Evolutionary conservation across 2,329 filamentous ascomycete genomes (phyloP), one percentile per base, ranked within the genome.

Genomic region (Claviceps arundinis): DNA sequence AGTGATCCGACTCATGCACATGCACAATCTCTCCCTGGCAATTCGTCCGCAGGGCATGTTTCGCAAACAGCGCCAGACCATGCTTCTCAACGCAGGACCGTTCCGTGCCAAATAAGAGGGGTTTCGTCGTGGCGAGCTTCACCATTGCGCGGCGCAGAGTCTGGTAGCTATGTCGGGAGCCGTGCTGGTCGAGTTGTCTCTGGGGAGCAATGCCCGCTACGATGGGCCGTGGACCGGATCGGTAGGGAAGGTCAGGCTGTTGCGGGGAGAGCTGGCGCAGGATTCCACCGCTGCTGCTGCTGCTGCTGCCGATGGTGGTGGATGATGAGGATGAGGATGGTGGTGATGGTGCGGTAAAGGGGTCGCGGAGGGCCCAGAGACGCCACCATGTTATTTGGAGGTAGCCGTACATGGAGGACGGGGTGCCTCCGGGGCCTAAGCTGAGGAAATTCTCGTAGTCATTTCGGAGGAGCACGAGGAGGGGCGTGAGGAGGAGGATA

Each of bases 1-100:
- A 85, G 55, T 84, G 79, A 58, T 93, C 88, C 24, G 76, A 82
- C 48, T 82, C 78, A 66, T 94, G 89, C 11, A 88, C 80, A 64
- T 95, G 89, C 60, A 81, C 85, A 44, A 94, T 78, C 68, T 94
- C 89, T n/a, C 87, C 87, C 58, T 84, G 79, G 59, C 84, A 88
- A 11, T 81, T 87, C 34, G 79, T 77, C 62, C 84, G 84, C 56
- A 84, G 72, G 0, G 84, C 82, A 49, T 77, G 72, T 2, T 70
- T 72, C 1, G 84, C 77, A 65, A 91, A 93, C 0, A 94, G 74
- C 0, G 84, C 87, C 5, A 87, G 76, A 43, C 85, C 85, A 62
- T 91, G 83, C 70, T 90, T 91, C 66, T 93, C 88, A 58, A 93
- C 82, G 62, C 85, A 90, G 1, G 83, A 88, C 1, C 77, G 84